Base-by-base conservation (phyloP, 2,329 filamentous ascomycete genomes). In the Venturia asperata region DNA sequence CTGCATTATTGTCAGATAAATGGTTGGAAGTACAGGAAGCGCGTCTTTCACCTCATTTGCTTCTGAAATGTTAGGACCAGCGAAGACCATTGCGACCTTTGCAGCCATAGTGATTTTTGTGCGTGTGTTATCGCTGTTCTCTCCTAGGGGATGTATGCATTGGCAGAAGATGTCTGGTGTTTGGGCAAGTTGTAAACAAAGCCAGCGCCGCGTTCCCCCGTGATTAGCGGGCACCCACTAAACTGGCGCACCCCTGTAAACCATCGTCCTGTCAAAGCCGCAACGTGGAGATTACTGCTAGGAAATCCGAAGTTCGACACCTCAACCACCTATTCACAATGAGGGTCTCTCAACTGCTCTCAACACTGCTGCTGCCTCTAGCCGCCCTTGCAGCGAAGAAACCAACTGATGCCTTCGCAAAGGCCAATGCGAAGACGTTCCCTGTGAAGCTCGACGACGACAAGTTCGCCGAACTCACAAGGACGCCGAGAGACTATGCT, bases 401-500 rank as follows among this genome's bases (percentile, higher is more conserved):
- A 75, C 79, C 86, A 61, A 68, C 73, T 19, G 85, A 90, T 74
- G 86, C 84, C 72, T 96, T 93, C 80, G 75, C 83, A 68, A 82
- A 85, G 66, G 93, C 87, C 78, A 86, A 88, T 74, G 74, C 84
- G 69, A 87, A 92, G 75, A 81, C 88, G 66, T 82, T 87, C 66
- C 88, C 92, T 5, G 72, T 96, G 73, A 91, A 91, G 79, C 85
- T 99, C 70, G 83, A 87, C 75, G 92, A 96, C 75, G 77, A 79
- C 30, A 80, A 82, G 61, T 99, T 94, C 81, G 82, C 84, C 70
- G 84, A 89, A 69, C 79, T 97, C 70, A 96, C 90, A 3, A 79
- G 85, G 19, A 78, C 84, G 0, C 91, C 92, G 15, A 86, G 94
- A 70, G 90, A 99, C 77, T 96, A 97, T 76, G 87, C 87, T 47